Evolutionary conservation across 805 yeast genomes (phyloP), one percentile per base, ranked within the genome.

Genomic region (Lipomyces oligophaga): DNA sequence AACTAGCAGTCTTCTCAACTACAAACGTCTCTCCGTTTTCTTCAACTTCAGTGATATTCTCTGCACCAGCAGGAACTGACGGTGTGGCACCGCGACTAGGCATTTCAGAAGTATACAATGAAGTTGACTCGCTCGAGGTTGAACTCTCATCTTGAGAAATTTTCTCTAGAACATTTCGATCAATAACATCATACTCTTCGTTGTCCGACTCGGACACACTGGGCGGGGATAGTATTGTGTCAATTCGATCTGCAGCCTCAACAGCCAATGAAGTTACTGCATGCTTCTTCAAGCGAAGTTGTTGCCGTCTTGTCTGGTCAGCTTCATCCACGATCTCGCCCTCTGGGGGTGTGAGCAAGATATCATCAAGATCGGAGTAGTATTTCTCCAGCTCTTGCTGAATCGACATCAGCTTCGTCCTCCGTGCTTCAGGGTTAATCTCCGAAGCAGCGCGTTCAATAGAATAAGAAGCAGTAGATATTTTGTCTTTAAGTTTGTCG

Each of bases 191-290:
- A 21, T 37, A 45, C 4, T 45, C 52, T 4, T 47, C 54, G 13
- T 24, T 26, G 21, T 48, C 49, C 6, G 53, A 44, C 8, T 44
- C 48, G 13, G 53, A 41, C n/a, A 39, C 27, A 31, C 47, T 40
- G 28, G 34, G 49, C 32, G 56, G 56, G 13, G 42, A 20, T 19
- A 57, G 38, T 19, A 57, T 43, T 39, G 46, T 43, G 26, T 57
- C 60, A 20, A 57, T 51, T 33, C 42, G 34, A n/a, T 58, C 60
- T 8, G 60, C 60, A 13, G 58, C 58, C 41, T 57, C 58, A n/a
- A 57, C 60, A n/a, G 60, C 60, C 34, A 45, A 30, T 6, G 60
- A 47, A 5, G 60, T 57, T n/a, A 49, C 54, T 19, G 41, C 45
- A 34, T 57, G 60, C 48, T 57, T 57, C 32, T 43, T 27, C n/a